A percentile compares a stretch with the other conserved stretches of the same genome.
These are phyloP conservation scores for Dendrobium nobile DNA, from an alignment of 106 monocot genomes.

Conservation along the genomic window DNA sequence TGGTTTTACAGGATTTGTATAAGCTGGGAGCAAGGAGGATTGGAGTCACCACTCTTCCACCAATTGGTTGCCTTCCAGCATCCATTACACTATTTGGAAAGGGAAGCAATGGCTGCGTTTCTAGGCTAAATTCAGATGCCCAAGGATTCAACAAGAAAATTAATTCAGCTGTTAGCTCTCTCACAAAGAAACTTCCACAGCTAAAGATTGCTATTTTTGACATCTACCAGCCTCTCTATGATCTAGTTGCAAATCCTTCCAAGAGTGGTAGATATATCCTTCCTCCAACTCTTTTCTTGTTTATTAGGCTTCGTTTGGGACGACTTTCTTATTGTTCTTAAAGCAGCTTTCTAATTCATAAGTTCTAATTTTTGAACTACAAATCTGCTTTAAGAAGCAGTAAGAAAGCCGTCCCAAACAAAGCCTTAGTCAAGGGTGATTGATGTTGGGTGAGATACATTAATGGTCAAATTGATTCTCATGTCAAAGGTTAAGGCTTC, in stretches of 20 bases:
- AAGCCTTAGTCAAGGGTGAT: too few species aligned
- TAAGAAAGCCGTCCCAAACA: too few species aligned
- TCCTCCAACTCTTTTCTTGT: not conserved
- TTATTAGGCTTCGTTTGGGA: not conserved
- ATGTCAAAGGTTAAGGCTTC: too few species aligned
- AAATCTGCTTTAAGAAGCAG: too few species aligned
- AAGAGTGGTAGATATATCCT: conserved; percentile 27
- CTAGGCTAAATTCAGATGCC: conserved; percentile 55
- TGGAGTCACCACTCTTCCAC: conserved; percentile 74
- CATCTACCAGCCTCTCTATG: conserved; percentile 64
- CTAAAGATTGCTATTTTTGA: conserved; percentile 76
- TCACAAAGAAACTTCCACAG: conserved; percentile 29
- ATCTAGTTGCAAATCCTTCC: conserved; percentile 43
- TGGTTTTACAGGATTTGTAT: conserved; percentile 36
- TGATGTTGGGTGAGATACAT: too few species aligned
- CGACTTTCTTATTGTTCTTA: too few species aligned
- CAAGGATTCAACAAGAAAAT: conserved; percentile 68
- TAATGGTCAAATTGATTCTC: too few species aligned
- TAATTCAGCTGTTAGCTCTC: conserved; percentile 20
- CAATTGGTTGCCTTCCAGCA: conserved; percentile 69
- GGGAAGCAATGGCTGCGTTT: conserved; percentile 62
- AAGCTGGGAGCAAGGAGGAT: conserved; percentile 60
- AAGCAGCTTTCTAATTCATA: too few species aligned
- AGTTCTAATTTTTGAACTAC: too few species aligned
- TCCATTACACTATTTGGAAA: conserved; percentile 69